phyloP scores from a whole-genome alignment of 495 filamentous ascomycete species.

The Entonaema liquescens region DNA sequence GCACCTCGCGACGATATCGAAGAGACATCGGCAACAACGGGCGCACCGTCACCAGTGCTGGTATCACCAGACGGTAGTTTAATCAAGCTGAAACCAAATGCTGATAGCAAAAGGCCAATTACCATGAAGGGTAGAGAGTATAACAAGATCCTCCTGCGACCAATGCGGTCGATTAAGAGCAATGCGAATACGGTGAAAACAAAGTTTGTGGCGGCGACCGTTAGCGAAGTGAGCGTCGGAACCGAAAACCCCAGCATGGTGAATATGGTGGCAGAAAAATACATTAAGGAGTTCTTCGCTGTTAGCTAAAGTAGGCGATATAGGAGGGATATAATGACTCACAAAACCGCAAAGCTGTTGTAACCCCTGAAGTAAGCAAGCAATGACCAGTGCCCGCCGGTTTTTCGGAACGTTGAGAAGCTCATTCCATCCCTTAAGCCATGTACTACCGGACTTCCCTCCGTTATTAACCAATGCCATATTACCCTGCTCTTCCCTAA shows the following conservation, averaged over 20 bases:
- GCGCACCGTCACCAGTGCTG: slow-evolving; percentile 39
- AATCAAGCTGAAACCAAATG: slow-evolving; percentile 71
- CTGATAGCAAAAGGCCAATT: slow-evolving; percentile 70
- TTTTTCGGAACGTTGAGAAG: slow-evolving; percentile 70
- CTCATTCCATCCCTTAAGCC: slow-evolving; percentile 61
- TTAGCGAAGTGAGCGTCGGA: slow-evolving; percentile 82
- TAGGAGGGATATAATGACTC: slow-evolving; percentile 43
- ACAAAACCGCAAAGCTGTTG: slow-evolving; percentile 92
- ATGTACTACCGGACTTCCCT: slow-evolving; percentile 35
- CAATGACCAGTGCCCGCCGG: slow-evolving; percentile 80
- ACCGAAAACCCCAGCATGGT: slow-evolving; percentile 77
- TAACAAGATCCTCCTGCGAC: slow-evolving; percentile 81
- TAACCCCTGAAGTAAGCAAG: slow-evolving; percentile 84
- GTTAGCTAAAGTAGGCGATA: slow-evolving; percentile 22
- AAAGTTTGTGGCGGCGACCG: slow-evolving; percentile 86
- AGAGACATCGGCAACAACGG: neutral
- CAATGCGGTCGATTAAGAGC: slow-evolving; percentile 79
- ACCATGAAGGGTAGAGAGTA: slow-evolving; percentile 88
- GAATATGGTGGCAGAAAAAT: slow-evolving; percentile 93
- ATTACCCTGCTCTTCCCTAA: slow-evolving; percentile 69
- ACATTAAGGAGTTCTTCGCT: slow-evolving; percentile 85
- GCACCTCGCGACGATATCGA: slow-evolving; percentile 46
- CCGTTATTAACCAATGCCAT: slow-evolving; percentile 45
- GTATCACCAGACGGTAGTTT: slow-evolving; percentile 50
- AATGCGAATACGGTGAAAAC: slow-evolving; percentile 80